phyloP scores from a whole-genome alignment of 1,284 basidiomycete species.

The Trametes versicolor region DNA sequence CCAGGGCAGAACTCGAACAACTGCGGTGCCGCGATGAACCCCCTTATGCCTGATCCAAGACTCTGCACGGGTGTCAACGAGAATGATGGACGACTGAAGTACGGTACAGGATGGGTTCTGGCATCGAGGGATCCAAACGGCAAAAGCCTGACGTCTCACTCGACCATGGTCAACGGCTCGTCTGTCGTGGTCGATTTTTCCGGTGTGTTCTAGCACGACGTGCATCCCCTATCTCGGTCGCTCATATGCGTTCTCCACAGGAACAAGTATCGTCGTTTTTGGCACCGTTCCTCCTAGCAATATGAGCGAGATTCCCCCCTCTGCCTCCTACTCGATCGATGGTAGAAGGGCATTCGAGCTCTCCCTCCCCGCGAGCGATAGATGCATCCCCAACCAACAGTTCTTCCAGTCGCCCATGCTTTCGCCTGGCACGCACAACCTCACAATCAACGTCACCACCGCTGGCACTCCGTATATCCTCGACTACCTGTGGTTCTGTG shows the following conservation, averaged over 20 bases:
- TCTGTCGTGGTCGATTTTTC: slow-evolving; percentile 7
- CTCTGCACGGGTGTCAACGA: slow-evolving; percentile 13
- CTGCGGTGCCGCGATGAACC: neutral
- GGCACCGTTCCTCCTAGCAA: slow-evolving; percentile 54
- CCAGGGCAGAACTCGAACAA: neutral
- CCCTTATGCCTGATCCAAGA: neutral
- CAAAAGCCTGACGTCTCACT: slow-evolving; percentile 1
- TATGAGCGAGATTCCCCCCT: slow-evolving; percentile 4
- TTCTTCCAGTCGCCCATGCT: slow-evolving; percentile 50
- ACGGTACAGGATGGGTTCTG: slow-evolving; percentile 9
- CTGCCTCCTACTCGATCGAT: slow-evolving; percentile 49
- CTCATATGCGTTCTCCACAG: slow-evolving; percentile 35
- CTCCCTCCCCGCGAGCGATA: slow-evolving; percentile 47
- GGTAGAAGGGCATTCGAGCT: slow-evolving; percentile 43
- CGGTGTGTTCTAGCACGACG: neutral
- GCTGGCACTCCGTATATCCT: slow-evolving; percentile 50
- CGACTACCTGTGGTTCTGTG: slow-evolving; percentile 47
- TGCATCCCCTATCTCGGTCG: too few relatives aligned
- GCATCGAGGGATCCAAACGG: neutral
- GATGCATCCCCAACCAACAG: slow-evolving; percentile 50
- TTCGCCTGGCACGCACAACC: slow-evolving; percentile 44
- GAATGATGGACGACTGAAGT: slow-evolving; percentile 17
- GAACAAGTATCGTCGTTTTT: slow-evolving; percentile 53
- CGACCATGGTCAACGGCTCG: slow-evolving; percentile 9
- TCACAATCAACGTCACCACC: slow-evolving; percentile 50